A percentile compares a stretch with the other conserved stretches of the same genome.
Conservation (phyloP, 371 early-diverging fungal species). For the Phascolomyces articulosus region DNA sequence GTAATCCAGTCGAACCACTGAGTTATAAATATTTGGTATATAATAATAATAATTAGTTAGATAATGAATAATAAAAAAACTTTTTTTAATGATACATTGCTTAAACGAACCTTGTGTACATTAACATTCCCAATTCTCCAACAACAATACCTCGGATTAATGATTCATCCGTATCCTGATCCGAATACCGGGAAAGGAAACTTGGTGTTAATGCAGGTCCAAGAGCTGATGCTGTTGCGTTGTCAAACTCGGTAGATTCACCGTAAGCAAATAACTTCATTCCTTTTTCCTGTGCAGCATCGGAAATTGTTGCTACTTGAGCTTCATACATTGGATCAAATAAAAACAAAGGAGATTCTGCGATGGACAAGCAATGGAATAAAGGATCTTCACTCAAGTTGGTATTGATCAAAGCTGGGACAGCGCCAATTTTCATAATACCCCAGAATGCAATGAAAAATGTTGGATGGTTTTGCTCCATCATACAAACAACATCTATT, state of each 20-base stretch:
- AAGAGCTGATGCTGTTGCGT: conserved; percentile 23
- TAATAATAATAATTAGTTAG: too few relatives aligned
- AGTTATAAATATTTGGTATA: too few relatives aligned
- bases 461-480: conserved; percentile 36
- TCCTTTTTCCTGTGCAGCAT: conserved; percentile 1
- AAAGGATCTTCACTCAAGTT: conserved; percentile 27
- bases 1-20: conserved; percentile 24
- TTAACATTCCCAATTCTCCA: conserved; percentile 36
- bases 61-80: too few relatives aligned
- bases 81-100: too few relatives aligned
- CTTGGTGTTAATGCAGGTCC: conserved; percentile 29
- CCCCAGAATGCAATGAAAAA: conserved; percentile 27
- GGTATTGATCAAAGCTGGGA: conserved; percentile 35
- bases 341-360: conserved; percentile 22
- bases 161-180: conserved; percentile 30
- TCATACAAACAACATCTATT: conserved; percentile 34
- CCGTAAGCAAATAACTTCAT: conserved; percentile 28
- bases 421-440: conserved; percentile 33
- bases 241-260: conserved; percentile 27
- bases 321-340: conserved; percentile 33
- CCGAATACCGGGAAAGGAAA: conserved; percentile 21
- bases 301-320: conserved; percentile 19
- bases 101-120: conserved; percentile 30
- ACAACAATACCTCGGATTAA: conserved; percentile 23
- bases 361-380: conserved; percentile 31